A percentile compares a stretch with the other conserved stretches of the same genome.
phyloP scores from a whole-genome alignment of 2,329 filamentous ascomycete genomes.

The Ophiosphaerella korrae region DNA sequence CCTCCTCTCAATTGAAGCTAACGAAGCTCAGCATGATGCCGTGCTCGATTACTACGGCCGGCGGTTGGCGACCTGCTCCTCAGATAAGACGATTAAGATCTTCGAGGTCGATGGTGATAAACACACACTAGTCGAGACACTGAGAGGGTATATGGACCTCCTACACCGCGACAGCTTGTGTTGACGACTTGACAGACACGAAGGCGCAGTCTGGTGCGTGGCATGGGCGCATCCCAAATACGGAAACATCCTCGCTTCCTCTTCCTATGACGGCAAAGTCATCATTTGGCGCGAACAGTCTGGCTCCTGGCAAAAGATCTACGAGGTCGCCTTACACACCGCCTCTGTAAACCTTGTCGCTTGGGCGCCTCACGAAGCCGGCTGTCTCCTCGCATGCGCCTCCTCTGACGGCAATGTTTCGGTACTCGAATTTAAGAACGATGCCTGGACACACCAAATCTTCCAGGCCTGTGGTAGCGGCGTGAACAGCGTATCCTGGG shows the following conservation, averaged over 20 bases:
- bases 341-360: slow-evolving; percentile 95
- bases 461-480: slow-evolving; percentile 93
- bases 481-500: slow-evolving; percentile 96
- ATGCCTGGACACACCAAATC: slow-evolving; percentile 85
- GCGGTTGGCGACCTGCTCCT: slow-evolving; percentile 94
- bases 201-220: slow-evolving; percentile 97
- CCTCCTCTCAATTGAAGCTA: slow-evolving; percentile 39
- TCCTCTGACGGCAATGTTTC: slow-evolving; percentile 92
- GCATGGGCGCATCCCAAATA: slow-evolving; percentile 97
- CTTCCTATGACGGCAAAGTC: slow-evolving; percentile 96
- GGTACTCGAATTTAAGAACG: slow-evolving; percentile 96
- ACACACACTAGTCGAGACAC: slow-evolving; percentile 86
- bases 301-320: slow-evolving; percentile 71
- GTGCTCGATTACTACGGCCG: slow-evolving; percentile 98
- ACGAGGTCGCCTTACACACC: slow-evolving; percentile 91
- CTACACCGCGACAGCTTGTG: not conserved
- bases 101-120: slow-evolving; percentile 96
- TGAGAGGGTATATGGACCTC: slow-evolving; percentile 76
- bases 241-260: slow-evolving; percentile 94
- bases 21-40: slow-evolving; percentile 79
- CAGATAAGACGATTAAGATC: slow-evolving; percentile 98
- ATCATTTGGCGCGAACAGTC: slow-evolving; percentile 94
- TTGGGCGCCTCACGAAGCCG: slow-evolving; percentile 96
- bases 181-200: slow-evolving; percentile 68
- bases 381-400: slow-evolving; percentile 92